Percentiles rank a stretch among this genome's conserved stretches.
phyloP scores from a whole-genome alignment of 2,329 filamentous ascomycete genomes.

The Dothideomycetes sp. region DNA sequence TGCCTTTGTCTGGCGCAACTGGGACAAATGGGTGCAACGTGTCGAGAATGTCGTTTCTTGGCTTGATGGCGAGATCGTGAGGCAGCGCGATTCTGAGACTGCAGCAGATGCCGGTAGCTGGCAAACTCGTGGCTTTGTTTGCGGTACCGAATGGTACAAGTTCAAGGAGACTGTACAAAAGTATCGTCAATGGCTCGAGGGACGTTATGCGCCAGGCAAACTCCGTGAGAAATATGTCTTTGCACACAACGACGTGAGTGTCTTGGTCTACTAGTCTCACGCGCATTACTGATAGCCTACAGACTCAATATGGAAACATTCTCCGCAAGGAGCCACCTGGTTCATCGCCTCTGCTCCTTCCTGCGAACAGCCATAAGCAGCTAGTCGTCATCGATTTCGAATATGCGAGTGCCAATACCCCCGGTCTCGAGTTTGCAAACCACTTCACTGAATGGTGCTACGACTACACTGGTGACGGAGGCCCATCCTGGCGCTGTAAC shows the following conservation, averaged over 20 bases:
- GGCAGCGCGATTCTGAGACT: constrained; percentile 7
- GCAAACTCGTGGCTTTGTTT: constrained; percentile 68
- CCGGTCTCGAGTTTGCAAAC: constrained; percentile 88
- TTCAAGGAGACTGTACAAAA: constrained; percentile 68
- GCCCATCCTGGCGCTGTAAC: constrained; percentile 57
- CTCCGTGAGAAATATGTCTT: constrained; percentile 75
- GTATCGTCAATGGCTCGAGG: constrained; percentile 66
- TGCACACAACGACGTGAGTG: constrained; percentile 88
- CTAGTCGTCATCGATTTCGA: constrained; percentile 97
- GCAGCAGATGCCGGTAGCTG: constrained; percentile 43
- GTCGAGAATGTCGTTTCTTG: constrained; percentile 52
- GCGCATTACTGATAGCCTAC: neutral
- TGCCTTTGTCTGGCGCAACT: constrained; percentile 80
- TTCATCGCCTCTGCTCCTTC: constrained; percentile 77
- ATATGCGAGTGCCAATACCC: constrained; percentile 82
- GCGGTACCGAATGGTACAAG: constrained; percentile 70
- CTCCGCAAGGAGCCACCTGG: constrained; percentile 61
- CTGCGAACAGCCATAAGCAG: constrained; percentile 90
- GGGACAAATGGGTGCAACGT: constrained; percentile 79
- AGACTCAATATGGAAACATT: constrained; percentile 99
- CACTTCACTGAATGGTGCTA: constrained; percentile 98
- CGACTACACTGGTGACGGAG: constrained; percentile 74
- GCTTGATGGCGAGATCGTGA: constrained; percentile 51
- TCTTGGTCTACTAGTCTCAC: neutral
- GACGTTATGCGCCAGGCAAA: constrained; percentile 55